Evolutionary conservation across 805 yeast species (phyloP).

Genomic region (Kockiozyma suomiensis): DNA sequence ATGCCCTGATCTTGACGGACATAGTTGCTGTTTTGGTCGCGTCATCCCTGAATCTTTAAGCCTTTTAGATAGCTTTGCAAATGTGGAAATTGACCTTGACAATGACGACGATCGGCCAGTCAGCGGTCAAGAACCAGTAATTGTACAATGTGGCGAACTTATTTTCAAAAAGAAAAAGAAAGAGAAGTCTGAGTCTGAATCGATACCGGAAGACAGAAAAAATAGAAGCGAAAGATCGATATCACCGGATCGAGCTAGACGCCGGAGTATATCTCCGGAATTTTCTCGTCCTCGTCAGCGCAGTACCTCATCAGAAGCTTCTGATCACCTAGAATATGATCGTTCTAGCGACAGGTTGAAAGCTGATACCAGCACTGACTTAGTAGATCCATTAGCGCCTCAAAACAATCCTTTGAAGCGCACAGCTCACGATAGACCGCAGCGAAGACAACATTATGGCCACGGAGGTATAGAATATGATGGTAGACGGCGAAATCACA

Average conservation of each 20-base stretch:
- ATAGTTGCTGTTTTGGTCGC: constrained; percentile 87
- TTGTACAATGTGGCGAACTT: constrained; percentile 30
- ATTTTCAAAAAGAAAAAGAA: constrained; percentile 26
- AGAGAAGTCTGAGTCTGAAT: not conserved
- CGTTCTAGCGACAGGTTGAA: too few species aligned
- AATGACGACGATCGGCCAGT: constrained; percentile 28
- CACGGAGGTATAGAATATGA: not conserved
- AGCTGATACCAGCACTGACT: not conserved
- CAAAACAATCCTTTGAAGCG: not conserved
- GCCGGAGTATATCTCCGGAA: not conserved
- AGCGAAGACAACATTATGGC: not conserved
- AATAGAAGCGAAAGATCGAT: not conserved
- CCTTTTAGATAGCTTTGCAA: constrained; percentile 16
- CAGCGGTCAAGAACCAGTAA: constrained; percentile 24
- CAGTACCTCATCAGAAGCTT: not conserved
- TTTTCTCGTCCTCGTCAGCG: not conserved
- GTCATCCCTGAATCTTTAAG: constrained; percentile 20
- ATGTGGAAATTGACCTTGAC: constrained; percentile 24
- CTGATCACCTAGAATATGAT: not conserved
- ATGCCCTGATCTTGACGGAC: constrained; percentile 76
- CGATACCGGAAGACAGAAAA: not conserved
- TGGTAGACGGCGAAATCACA: not conserved
- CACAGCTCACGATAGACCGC: not conserved
- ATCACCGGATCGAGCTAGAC: not conserved
- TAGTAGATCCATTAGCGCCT: not conserved